These are phyloP conservation scores for Trametes sanguinea DNA, from an alignment of 768 basidiomycete genomes.

Conservation along the genomic window DNA sequence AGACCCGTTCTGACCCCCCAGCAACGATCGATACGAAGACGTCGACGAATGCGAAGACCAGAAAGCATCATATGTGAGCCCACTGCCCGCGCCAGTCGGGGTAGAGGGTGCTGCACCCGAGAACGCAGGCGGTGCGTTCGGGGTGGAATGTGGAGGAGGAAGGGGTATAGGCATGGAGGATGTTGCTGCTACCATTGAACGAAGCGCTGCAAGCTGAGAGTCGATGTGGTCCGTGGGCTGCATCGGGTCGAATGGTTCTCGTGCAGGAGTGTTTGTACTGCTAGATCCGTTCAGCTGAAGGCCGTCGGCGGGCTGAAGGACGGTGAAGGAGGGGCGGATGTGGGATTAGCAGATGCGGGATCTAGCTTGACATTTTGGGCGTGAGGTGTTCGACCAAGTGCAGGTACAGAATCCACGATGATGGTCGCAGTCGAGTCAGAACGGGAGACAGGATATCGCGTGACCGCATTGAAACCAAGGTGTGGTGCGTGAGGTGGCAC, in stretches of 20 bases:
- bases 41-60: constrained; percentile 25
- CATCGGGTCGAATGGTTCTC: constrained; percentile 24
- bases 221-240: constrained; percentile 23
- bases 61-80: constrained; percentile 27
- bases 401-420: constrained; percentile 7
- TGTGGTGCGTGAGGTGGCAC: constrained; percentile 17
- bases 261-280: constrained; percentile 1
- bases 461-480: constrained; percentile 1
- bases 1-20: constrained; percentile 1
- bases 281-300: neutral
- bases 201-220: constrained; percentile 22
- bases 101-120: neutral
- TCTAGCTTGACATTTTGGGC: neutral
- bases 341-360: neutral
- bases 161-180: constrained; percentile 16
- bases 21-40: constrained; percentile 11
- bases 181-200: constrained; percentile 14
- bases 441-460: constrained; percentile 19
- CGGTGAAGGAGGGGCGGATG: neutral
- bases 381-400: neutral
- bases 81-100: neutral
- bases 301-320: too few species aligned
- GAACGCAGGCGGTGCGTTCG: neutral
- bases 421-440: constrained; percentile 21
- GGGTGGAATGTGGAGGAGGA: constrained; percentile 1